Evolutionary conservation across 495 filamentous ascomycete genomes (phyloP).

Genomic region (Penicillium ucsense): DNA sequence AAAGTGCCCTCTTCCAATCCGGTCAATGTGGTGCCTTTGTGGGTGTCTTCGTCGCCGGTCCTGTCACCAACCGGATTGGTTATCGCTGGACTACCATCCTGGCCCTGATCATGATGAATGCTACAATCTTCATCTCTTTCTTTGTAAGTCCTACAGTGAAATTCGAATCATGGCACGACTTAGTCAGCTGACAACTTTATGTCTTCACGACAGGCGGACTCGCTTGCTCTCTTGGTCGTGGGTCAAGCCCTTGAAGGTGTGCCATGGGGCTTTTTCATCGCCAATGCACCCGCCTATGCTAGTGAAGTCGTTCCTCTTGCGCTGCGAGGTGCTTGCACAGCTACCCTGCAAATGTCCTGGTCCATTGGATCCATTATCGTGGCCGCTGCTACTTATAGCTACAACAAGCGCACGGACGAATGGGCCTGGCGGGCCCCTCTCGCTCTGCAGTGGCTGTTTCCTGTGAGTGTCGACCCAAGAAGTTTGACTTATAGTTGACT

Average conservation of each 20-base stretch:
- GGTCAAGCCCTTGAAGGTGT: slow-evolving; percentile 64
- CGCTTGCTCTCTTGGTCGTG: slow-evolving; percentile 49
- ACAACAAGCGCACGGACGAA: slow-evolving; percentile 38
- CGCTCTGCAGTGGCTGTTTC: slow-evolving; percentile 71
- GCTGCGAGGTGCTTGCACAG: slow-evolving; percentile 55
- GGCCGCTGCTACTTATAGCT: slow-evolving; percentile 52
- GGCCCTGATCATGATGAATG: slow-evolving; percentile 48
- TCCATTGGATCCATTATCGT: slow-evolving; percentile 60
- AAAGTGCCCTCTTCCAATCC: slow-evolving; percentile 26
- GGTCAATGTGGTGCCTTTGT: slow-evolving; percentile 51
- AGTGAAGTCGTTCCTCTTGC: slow-evolving; percentile 58
- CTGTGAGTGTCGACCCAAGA: slow-evolving; percentile 16
- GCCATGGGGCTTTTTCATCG: slow-evolving; percentile 68
- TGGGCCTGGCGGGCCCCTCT: slow-evolving; percentile 53
- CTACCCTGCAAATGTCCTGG: slow-evolving; percentile 68
- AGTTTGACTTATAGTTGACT: not conserved
- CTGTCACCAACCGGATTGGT: slow-evolving; percentile 53
- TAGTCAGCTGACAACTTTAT: too few species aligned
- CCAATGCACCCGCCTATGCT: slow-evolving; percentile 61
- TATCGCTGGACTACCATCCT: slow-evolving; percentile 57
- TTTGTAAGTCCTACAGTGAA: slow-evolving; percentile 9
- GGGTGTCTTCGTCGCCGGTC: slow-evolving; percentile 58
- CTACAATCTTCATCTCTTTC: slow-evolving; percentile 59
- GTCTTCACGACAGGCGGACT: slow-evolving; percentile 4
- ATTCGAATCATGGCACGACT: too few species aligned